Conservation (phyloP, 768 basidiomycete genomes). For the Trametes villosa region DNA sequence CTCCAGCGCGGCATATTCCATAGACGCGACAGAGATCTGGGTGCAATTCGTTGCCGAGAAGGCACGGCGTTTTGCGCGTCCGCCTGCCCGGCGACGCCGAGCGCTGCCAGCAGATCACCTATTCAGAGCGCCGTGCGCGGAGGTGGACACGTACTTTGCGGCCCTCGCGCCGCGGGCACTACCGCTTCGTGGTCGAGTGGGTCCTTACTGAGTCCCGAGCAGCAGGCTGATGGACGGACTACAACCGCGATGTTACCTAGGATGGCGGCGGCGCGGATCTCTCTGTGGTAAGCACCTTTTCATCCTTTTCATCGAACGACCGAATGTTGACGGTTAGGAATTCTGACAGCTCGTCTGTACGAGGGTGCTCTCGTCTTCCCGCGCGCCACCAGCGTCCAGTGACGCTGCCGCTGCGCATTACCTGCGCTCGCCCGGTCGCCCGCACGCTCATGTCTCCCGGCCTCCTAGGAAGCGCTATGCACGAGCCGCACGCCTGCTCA, state of each 20-base stretch:
- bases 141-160: slow-evolving; percentile 50
- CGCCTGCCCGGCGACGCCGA: slow-evolving; percentile 66
- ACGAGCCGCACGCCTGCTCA: no score
- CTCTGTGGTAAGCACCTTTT: no score
- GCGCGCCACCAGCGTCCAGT: no score
- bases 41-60: slow-evolving; percentile 55
- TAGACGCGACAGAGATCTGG: slow-evolving; percentile 49
- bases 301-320: no score
- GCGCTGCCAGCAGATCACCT: slow-evolving; percentile 44
- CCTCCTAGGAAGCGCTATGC: no score
- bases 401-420: no score
- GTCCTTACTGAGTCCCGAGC: slow-evolving; percentile 54
- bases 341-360: no score
- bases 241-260: slow-evolving; percentile 6
- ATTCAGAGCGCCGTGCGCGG: slow-evolving; percentile 41
- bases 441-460: no score
- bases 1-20: slow-evolving; percentile 48
- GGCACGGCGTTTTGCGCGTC: slow-evolving; percentile 60
- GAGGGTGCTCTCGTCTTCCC: no score
- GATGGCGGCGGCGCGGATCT: no score
- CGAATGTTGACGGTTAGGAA: no score
- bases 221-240: slow-evolving; percentile 47
- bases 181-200: slow-evolving; percentile 60
- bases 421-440: no score
- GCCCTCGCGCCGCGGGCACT: slow-evolving; percentile 55